Base-by-base conservation (phyloP, 129 eudicot species). In the Saussurea involucrata region DNA sequence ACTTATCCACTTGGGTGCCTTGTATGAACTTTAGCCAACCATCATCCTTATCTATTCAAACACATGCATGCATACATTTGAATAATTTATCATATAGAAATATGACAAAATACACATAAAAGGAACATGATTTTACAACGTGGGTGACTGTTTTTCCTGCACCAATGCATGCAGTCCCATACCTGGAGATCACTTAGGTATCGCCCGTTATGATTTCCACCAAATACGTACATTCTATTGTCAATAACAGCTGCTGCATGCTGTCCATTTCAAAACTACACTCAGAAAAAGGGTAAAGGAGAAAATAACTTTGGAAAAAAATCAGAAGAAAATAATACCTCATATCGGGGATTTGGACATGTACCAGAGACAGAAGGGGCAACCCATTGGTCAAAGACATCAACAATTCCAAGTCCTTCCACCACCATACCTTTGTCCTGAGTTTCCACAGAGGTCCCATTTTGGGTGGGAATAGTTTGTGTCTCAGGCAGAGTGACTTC, bases 151-250 rank as follows among this genome's bases (percentile, higher is more conserved):
- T 49, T 17, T 49, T 49, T 17, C 60, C 60, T 49, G 60, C 60
- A 49, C 22, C 1, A 13, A 68, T 68, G 37, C 73, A 46, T 71
- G 49, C 31, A 69, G 42, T 77, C 6, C 2, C 83, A 73, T 83
- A 94, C 98, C 98, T 95, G 99, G 75, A 95, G 97, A 85, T 95
- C 99, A 80, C 78, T 95, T 78, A 95, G 82, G 88, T 95, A 95
- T 71, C 99, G 99, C 20, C 99, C 99, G 82, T 95, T 95, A 80
- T 95, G 96, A 83, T 89, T 95, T 79, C 99, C 99, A 67, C 99
- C 99, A 85, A 85, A 92, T 80, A 95, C 58, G 76, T 95, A 89
- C 99, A 95, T 91, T 78, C 90, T 92, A 80, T 95, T 91, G 53
- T 92, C 95, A 70, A 95, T 71, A 71, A 95, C 95, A 75, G 96